phyloP scores from a whole-genome alignment of 2,329 filamentous ascomycete species.

The Fusarium udum region DNA sequence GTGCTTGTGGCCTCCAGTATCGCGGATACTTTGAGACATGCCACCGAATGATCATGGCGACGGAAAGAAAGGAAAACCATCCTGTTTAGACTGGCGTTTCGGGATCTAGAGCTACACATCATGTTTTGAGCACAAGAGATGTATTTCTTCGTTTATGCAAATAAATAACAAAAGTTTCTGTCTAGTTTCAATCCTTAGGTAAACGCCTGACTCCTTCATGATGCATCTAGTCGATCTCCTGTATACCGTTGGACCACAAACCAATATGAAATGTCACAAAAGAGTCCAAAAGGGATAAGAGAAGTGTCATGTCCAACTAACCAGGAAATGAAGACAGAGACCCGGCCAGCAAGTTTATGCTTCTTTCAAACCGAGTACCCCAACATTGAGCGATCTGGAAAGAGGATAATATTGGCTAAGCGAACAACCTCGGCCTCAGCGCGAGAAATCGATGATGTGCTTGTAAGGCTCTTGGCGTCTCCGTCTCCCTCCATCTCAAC shows the following conservation, averaged over 20 bases:
- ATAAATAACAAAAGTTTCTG: neutral
- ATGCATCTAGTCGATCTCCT: slow-evolving; percentile 14
- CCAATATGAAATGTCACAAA: neutral
- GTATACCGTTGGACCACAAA: neutral
- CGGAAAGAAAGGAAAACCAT: neutral
- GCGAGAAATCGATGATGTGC: slow-evolving; percentile 44
- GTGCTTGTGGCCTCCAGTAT: slow-evolving; percentile 40
- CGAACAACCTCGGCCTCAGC: slow-evolving; percentile 63
- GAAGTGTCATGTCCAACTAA: neutral
- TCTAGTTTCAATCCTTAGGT: slow-evolving; percentile 3
- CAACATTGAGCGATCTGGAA: slow-evolving; percentile 58
- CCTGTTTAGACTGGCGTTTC: neutral
- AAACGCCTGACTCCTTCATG: slow-evolving; percentile 19
- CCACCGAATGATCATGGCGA: neutral
- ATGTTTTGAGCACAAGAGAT: neutral
- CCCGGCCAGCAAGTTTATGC: neutral
- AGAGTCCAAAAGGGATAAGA: neutral
- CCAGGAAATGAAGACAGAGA: neutral
- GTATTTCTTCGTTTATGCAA: neutral
- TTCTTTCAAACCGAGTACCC: slow-evolving; percentile 42
- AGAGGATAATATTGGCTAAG: slow-evolving; percentile 66
- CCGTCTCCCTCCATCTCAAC: slow-evolving; percentile 41
- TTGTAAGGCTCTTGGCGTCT: slow-evolving; percentile 41
- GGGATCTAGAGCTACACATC: neutral
- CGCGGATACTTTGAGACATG: slow-evolving; percentile 23